Percentiles rank a stretch among this genome's conserved stretches.
phyloP scores from a whole-genome alignment of 495 filamentous ascomycete species.

The Daldinia childiae region DNA sequence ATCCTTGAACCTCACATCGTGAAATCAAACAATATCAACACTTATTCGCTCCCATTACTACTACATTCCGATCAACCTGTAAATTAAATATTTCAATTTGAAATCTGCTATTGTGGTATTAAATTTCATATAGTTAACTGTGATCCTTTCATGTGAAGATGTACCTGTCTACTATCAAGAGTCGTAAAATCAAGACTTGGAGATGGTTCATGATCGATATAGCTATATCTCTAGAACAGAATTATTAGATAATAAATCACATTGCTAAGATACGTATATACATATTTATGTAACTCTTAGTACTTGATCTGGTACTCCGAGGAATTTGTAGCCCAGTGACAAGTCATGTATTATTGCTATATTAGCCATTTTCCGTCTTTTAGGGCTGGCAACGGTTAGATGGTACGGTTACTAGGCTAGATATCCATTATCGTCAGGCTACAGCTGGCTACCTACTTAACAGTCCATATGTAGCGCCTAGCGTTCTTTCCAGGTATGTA shows the following conservation, averaged over 20 bases:
- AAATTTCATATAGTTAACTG: background rate
- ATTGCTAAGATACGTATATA: background rate
- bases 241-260: background rate
- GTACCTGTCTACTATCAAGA: background rate
- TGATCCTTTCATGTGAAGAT: background rate
- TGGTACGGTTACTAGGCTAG: background rate
- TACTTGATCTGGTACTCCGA: background rate
- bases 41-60: background rate
- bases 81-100: background rate
- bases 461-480: background rate
- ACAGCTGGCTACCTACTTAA: background rate
- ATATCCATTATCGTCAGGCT: background rate
- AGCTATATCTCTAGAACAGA: background rate
- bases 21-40: background rate
- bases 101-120: background rate
- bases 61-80: background rate
- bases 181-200: background rate
- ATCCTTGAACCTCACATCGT: conserved; percentile 33
- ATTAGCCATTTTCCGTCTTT: background rate
- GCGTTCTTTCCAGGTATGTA: background rate
- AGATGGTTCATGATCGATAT: background rate
- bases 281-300: background rate
- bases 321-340: background rate
- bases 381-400: background rate
- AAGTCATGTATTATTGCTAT: background rate